Conservation (phyloP, 2,329 filamentous ascomycete species). For the Colletotrichum lini region DNA sequence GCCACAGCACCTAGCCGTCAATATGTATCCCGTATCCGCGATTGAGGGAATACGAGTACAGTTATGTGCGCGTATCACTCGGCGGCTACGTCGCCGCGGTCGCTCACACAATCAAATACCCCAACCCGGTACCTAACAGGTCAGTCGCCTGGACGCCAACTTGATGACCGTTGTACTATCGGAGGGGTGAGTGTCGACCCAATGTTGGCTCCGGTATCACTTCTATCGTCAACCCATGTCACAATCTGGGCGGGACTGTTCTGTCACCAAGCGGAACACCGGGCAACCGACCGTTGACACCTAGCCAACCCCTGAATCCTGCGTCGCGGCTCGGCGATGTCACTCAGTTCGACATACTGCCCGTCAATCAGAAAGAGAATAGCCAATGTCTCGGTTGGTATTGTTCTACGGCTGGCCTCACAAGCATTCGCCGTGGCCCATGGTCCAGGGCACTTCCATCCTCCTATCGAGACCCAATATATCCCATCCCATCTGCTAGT, state of each 20-base stretch:
- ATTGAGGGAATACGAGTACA: conserved; percentile 32
- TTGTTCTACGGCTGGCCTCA: not conserved
- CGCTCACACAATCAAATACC: conserved; percentile 9
- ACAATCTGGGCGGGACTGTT: conserved; percentile 8
- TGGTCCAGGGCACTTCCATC: not conserved
- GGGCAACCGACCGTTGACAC: conserved; percentile 3
- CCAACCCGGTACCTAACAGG: not conserved
- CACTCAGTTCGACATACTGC: not conserved
- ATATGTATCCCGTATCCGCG: not conserved
- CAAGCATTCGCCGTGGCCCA: not conserved
- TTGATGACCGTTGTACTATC: conserved; percentile 1
- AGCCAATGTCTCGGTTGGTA: conserved; percentile 8
- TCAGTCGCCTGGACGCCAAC: conserved; percentile 10
- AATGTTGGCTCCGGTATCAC: conserved; percentile 7
- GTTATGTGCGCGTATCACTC: not conserved
- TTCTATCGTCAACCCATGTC: conserved; percentile 13
- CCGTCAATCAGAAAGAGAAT: not conserved
- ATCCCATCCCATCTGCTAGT: not conserved
- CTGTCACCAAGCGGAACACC: conserved; percentile 4
- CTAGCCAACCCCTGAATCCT: conserved; percentile 12
- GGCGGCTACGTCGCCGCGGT: not conserved
- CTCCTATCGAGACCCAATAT: not conserved
- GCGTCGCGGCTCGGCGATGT: conserved; percentile 5
- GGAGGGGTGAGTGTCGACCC: conserved; percentile 1
- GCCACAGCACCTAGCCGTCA: conserved; percentile 10